phyloP scores from a whole-genome alignment of 352 stramenopile genomes.

The Globisporangium ultimum region DNA sequence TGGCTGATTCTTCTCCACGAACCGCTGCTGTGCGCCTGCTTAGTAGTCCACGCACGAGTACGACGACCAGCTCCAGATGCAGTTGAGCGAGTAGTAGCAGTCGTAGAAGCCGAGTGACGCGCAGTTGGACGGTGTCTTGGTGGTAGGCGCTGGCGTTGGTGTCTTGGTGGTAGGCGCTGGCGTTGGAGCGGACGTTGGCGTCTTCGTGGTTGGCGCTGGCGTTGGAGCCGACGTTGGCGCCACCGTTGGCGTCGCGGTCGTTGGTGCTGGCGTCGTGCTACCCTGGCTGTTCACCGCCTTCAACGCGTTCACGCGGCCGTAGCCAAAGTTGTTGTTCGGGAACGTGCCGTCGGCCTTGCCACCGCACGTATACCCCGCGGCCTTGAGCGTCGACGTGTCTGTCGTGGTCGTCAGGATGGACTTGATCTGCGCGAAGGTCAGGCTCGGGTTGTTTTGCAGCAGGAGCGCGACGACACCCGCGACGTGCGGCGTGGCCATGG shows the following conservation, averaged over 20 bases:
- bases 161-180: neutral
- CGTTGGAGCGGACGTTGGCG: neutral
- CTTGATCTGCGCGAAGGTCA: slow-evolving; percentile 19
- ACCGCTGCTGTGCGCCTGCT: neutral
- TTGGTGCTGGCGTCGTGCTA: neutral
- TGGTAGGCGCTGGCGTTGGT: neutral
- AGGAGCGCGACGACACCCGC: slow-evolving; percentile 30
- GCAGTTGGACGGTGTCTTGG: neutral
- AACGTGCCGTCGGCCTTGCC: slow-evolving; percentile 11
- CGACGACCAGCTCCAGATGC: neutral
- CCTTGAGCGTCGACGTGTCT: slow-evolving; percentile 13
- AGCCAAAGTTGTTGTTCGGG: slow-evolving; percentile 36
- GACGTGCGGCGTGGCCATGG: slow-evolving; percentile 35
- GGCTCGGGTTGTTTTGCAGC: slow-evolving; percentile 16
- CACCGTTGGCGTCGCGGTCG: neutral
- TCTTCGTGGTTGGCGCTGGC: neutral
- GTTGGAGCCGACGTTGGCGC: neutral
- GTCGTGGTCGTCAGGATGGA: slow-evolving; percentile 9
- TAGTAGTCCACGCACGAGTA: slow-evolving; percentile 1
- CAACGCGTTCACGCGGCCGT: slow-evolving; percentile 27
- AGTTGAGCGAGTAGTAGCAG: neutral
- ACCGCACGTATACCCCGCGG: slow-evolving; percentile 10
- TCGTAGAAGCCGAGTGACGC: neutral
- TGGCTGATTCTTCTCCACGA: too few species aligned
- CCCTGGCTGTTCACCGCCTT: slow-evolving; percentile 8